Base-by-base conservation (phyloP, 805 yeast genomes). In the Zygoascus biomembranicola region DNA sequence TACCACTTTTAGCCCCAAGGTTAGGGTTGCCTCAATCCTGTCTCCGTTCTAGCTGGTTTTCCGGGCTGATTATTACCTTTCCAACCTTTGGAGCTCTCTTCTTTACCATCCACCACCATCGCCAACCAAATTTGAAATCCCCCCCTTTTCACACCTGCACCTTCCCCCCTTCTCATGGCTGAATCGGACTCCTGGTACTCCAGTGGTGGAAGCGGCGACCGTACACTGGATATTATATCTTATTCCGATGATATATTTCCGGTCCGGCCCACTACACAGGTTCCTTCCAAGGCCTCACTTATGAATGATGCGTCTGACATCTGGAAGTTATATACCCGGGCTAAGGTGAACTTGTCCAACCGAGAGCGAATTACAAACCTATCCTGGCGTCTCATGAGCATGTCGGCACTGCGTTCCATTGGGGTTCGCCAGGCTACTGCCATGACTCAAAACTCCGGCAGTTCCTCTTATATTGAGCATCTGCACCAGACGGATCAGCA, bases 311-410 rank as follows among this genome's bases (percentile, higher is more conserved):
- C 49, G 11, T 16, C 41, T n/a, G 41, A 81, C 5, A 68, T 88
- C 20, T 90, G 96, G 96, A 81, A 81, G 63, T 78, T 90, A 84
- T 90, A 90, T 68, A 75, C 84, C 50, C 79, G 78, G 58, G 95
- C 95, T 14, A 81, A 80, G 59, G 82, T 87, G 10, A 75, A 84
- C 11, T 69, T 90, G 43, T 95, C 96, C 0, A 82, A 87, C 66
- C 77, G 79, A 52, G 77, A 80, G 28, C 73, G 97, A 50, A 85
- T 90, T 82, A 88, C 86, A 63, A 90, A 90, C 65, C 68, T 89
- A 52, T 82, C 95, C 9, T 89, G 96, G 96, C 72, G 97, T 55
- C 77, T 89, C 80, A 84, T 89, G 90, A 49, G 58, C 23, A 39
- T 26, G 28, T 19, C 42, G 8, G 43, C 49, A 18, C 26, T 37